Percentiles rank a stretch among this genome's conserved stretches.
These are phyloP conservation scores for Eutrema japonicum DNA, from an alignment of 345 rosid species.

Conservation along the genomic window DNA sequence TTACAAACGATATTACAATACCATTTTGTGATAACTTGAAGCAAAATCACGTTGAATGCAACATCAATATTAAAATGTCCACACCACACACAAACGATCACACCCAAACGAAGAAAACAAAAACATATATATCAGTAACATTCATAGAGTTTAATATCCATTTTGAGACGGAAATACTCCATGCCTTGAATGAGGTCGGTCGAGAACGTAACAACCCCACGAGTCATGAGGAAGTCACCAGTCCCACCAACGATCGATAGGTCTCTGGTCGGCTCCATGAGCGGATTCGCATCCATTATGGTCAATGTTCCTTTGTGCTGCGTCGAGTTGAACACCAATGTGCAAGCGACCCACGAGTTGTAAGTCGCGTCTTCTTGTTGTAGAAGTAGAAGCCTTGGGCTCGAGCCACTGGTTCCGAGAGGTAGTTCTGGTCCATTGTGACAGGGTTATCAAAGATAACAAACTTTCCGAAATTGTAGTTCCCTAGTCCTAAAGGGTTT, in stretches of 20 bases:
- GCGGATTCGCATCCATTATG: conserved; percentile 57
- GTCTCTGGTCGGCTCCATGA: conserved; percentile 65
- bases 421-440: conserved; percentile 47
- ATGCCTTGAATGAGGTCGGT: conserved; percentile 40
- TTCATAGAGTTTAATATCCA: conserved; percentile 28
- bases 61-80: background rate
- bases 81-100: conserved; percentile 1
- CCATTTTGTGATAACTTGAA: background rate
- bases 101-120: background rate
- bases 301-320: conserved; percentile 57
- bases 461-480: conserved; percentile 47
- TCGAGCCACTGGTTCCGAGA: conserved; percentile 48
- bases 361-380: conserved; percentile 42
- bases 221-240: conserved; percentile 72
- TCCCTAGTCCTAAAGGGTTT: conserved; percentile 34
- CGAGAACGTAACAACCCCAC: conserved; percentile 62
- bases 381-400: conserved; percentile 69
- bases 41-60: background rate
- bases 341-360: conserved; percentile 53
- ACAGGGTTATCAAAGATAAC: conserved; percentile 62
- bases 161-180: conserved; percentile 8
- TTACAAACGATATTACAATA: background rate
- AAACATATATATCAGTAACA: conserved; percentile 10
- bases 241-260: conserved; percentile 67
- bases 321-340: conserved; percentile 62